Evolutionary conservation across 345 rosid genomes (phyloP).

Genomic region (Boechera divaricarpa): DNA sequence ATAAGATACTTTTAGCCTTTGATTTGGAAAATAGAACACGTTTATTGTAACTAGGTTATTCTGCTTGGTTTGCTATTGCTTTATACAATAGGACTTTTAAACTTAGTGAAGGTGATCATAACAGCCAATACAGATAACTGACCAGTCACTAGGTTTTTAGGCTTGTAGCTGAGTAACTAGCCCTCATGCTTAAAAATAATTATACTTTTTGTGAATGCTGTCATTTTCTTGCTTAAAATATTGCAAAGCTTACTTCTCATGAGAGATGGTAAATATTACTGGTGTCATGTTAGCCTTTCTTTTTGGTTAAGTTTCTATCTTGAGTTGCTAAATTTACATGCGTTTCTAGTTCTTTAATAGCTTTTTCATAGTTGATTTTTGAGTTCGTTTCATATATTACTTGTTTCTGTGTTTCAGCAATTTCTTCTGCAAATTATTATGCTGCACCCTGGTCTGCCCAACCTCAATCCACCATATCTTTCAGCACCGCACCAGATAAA

Average conservation of each 20-base stretch:
- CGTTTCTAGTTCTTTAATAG: slow-evolving; percentile 5
- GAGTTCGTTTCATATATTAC: slow-evolving; percentile 1
- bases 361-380: neutral
- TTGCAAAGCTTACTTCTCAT: neutral
- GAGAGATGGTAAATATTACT: neutral
- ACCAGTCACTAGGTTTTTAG: neutral
- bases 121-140: neutral
- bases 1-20: slow-evolving; percentile 13
- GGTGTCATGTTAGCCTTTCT: slow-evolving; percentile 12
- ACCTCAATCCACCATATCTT: slow-evolving; percentile 56
- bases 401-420: slow-evolving; percentile 61
- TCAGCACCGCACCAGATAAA: slow-evolving; percentile 56
- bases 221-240: neutral
- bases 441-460: slow-evolving; percentile 77
- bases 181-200: neutral
- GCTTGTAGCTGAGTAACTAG: neutral
- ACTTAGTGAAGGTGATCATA: neutral
- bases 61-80: slow-evolving; percentile 20
- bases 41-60: neutral
- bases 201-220: neutral
- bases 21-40: neutral
- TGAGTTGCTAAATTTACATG: slow-evolving; percentile 6
- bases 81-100: neutral
- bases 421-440: slow-evolving; percentile 61
- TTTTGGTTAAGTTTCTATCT: neutral